Base-by-base conservation (phyloP, 2,329 filamentous ascomycete genomes). In the Clarireedia paspali region DNA sequence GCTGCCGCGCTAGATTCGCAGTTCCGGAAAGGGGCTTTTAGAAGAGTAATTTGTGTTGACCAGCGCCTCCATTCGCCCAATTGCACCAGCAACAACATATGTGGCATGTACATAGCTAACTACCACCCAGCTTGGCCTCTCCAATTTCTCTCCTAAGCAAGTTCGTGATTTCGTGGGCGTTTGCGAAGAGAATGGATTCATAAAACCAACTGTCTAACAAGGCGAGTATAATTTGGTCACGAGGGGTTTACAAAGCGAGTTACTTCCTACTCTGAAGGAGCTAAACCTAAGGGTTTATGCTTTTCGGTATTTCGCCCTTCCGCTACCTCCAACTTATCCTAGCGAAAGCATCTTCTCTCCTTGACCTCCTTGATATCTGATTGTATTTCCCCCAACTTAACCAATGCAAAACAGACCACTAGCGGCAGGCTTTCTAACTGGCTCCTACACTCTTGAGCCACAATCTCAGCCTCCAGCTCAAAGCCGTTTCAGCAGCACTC, bases 191-290 rank as follows among this genome's bases (percentile, higher is more conserved):
- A 47, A 47, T 17, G 5, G 20, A 14, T 64, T 20, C 42, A 55
- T 65, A 14, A 64, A 66, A 40, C 68, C 68, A 1, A 58, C 59
- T 14, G 61, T 70, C 20, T 69, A 67, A 47, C 66, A 70, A 57
- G 67, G 63, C 20, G 49, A 63, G n/a, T 67, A 67, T 45, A 64
- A 64, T 48, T 9, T 55, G 5, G 38, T 63, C 4, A 55, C n/a
- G 36, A 40, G 55, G 17, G 50, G 55, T 20, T 23, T 47, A 17
- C n/a, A 47, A 17, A 47, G 23, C 12, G 14, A 14, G 24, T 47
- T 47, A 12, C 23, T 47, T 5, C 44, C 44, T 47, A 23, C 24
- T 14, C 44, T 47, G 9, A n/a, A 23, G 12, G 15, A n/a, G 15
- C 20, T 24, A 6, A 23, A 23, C 9, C 15, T 27, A 6, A 14